Evolutionary conservation across 345 rosid genomes (phyloP).

Genomic region (Salix udensis): DNA sequence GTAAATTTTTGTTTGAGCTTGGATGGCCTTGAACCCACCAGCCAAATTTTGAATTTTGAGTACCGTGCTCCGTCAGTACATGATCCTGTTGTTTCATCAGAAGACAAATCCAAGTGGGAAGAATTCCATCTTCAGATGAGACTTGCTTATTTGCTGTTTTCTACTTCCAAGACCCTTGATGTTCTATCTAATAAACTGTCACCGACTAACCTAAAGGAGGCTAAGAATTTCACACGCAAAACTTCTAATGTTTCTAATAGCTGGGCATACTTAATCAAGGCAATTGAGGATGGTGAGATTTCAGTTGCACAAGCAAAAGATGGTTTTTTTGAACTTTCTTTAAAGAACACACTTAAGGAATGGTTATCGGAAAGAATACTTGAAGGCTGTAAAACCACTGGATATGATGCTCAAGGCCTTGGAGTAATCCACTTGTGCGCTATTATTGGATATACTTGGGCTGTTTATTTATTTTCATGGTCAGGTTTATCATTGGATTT

Average conservation of each 20-base stretch:
- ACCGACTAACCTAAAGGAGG: slow-evolving; percentile 49
- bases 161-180: slow-evolving; percentile 57
- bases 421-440: slow-evolving; percentile 92
- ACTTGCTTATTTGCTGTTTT: slow-evolving; percentile 71
- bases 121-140: slow-evolving; percentile 69
- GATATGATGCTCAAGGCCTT: slow-evolving; percentile 68
- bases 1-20: slow-evolving; percentile 65
- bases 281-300: slow-evolving; percentile 44
- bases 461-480: slow-evolving; percentile 61
- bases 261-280: slow-evolving; percentile 70
- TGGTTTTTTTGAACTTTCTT: slow-evolving; percentile 54
- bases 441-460: slow-evolving; percentile 86
- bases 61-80: slow-evolving; percentile 41
- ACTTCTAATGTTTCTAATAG: slow-evolving; percentile 48
- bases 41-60: slow-evolving; percentile 74
- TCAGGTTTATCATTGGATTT: slow-evolving; percentile 73
- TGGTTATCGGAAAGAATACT: slow-evolving; percentile 85
- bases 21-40: slow-evolving; percentile 76
- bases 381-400: slow-evolving; percentile 51
- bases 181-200: slow-evolving; percentile 52
- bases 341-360: slow-evolving; percentile 71
- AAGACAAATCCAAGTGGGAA: slow-evolving; percentile 57
- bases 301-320: slow-evolving; percentile 63
- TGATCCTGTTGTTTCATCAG: slow-evolving; percentile 33
- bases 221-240: slow-evolving; percentile 50